Base-by-base conservation (phyloP, 129 eudicot species). In the Tagetes erecta region DNA sequence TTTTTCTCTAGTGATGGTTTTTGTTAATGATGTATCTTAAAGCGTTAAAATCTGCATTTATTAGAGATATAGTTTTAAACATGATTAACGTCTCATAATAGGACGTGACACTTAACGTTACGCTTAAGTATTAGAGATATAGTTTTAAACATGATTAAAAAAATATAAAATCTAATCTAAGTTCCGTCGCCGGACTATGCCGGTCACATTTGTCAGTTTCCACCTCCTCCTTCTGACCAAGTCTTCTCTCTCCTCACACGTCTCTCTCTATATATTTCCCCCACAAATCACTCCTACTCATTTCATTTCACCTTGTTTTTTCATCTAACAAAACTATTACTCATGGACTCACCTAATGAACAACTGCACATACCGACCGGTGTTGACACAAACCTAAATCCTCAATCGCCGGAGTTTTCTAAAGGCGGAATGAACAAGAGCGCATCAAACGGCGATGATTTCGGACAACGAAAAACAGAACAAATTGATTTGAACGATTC, bases 301-400 rank as follows among this genome's bases (percentile, higher is more conserved):
- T 3, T 8, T 13, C 31, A 5, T 57, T 56, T 27, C 64, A 52
- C 2, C 27, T 20, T 20, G 27, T 20, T 14, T 57, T 57, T 6
- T 31, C 64, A 57, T 57, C 64, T 20, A 20, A 31, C 7, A 0
- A 57, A 31, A 57, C 31, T 35, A 68, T 10, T 27, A 36, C 1
- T 39, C 33, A 77, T 77, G 81, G 76, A 68, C 8, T 47, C 37
- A 63, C 71, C 78, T 27, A 41, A 62, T 5, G 67, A 31, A 72
- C 67, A 40, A 72, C 55, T 72, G 55, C 67, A 76, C 1, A 40
- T 68, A 67, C 0, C 70, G 49, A 37, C 70, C 59, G 70, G 51
- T 11, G 60, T 34, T 40, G 73, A 78, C 51, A 63, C 40, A 10
- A 52, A 46, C 39, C 37, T 36, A 11, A 58, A 47, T 45, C 71